phyloP scores from a whole-genome alignment of 495 filamentous ascomycete genomes.

The Bacidia rubella region DNA sequence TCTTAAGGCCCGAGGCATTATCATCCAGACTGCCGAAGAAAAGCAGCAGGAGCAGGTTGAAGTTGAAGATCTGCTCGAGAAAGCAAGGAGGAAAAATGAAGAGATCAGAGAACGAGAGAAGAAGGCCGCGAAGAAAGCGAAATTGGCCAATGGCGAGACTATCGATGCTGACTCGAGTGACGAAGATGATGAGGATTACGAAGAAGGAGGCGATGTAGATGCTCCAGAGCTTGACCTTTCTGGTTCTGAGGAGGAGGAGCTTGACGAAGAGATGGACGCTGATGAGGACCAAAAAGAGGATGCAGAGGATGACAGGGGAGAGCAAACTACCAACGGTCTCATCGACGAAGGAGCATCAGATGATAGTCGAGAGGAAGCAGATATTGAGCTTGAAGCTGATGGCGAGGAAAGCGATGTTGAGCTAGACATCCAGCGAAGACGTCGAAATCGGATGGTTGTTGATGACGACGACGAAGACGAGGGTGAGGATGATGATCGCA shows the following conservation, averaged over 20 bases:
- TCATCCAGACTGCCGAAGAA: constrained; percentile 79
- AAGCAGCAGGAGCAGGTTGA: constrained; percentile 63
- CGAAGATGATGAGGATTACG: constrained; percentile 52
- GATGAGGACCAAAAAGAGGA: constrained; percentile 33
- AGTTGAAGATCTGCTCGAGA: constrained; percentile 76
- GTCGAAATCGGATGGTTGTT: constrained; percentile 29
- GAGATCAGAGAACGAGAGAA: constrained; percentile 66
- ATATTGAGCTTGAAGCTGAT: constrained; percentile 20
- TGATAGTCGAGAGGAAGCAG: constrained; percentile 25
- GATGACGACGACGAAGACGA: constrained; percentile 42
- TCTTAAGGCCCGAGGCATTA: constrained; percentile 62
- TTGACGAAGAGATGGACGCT: constrained; percentile 26
- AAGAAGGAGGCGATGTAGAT: constrained; percentile 30
- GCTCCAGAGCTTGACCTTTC: constrained; percentile 41
- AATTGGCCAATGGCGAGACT: constrained; percentile 34
- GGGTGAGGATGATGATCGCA: too few relatives aligned
- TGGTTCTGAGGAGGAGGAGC: constrained; percentile 35
- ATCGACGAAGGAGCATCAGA: constrained; percentile 20
- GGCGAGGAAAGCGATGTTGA: constrained; percentile 29
- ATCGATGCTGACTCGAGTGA: constrained; percentile 35
- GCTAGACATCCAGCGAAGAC: constrained; percentile 23
- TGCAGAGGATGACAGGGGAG: constrained; percentile 26
- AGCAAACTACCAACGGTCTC: constrained; percentile 15
- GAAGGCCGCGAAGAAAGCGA: constrained; percentile 49
- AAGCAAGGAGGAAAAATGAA: constrained; percentile 65